phyloP scores from a whole-genome alignment of 768 basidiomycete genomes.

The Tylopilus balloui region DNA sequence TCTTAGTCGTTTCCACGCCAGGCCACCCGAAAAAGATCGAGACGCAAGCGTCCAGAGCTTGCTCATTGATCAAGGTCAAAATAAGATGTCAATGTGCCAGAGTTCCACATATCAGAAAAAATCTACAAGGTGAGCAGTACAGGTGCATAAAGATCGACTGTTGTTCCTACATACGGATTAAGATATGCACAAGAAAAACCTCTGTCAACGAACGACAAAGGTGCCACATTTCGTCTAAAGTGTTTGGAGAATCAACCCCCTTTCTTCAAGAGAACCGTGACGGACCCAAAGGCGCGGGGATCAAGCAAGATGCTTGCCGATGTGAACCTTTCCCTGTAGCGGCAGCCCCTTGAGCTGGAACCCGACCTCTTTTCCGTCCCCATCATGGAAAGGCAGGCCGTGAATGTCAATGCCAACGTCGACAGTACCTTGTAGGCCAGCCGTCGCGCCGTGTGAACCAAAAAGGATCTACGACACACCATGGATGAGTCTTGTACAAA shows the following conservation, averaged over 20 bases:
- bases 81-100: background rate
- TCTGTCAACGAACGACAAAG: conserved; percentile 3
- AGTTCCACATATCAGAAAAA: background rate
- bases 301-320: conserved; percentile 50
- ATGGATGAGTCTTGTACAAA: background rate
- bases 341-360: conserved; percentile 63
- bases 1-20: no score
- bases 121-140: conserved; percentile 22
- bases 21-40: no score
- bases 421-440: conserved; percentile 62
- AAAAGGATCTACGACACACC: conserved; percentile 56
- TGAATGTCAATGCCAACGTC: conserved; percentile 55
- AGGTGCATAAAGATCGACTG: conserved; percentile 7
- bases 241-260: background rate
- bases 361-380: conserved; percentile 35
- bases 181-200: background rate
- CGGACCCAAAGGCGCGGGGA: background rate
- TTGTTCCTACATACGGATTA: conserved; percentile 5
- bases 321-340: conserved; percentile 58
- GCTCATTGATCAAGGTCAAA: background rate
- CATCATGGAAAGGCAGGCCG: conserved; percentile 53
- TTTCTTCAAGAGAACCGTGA: background rate
- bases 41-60: background rate
- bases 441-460: conserved; percentile 56
- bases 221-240: conserved; percentile 1